Evolutionary conservation across 176 grass and related monocot species (phyloP).

Genomic region (Zoysia pacifica): DNA sequence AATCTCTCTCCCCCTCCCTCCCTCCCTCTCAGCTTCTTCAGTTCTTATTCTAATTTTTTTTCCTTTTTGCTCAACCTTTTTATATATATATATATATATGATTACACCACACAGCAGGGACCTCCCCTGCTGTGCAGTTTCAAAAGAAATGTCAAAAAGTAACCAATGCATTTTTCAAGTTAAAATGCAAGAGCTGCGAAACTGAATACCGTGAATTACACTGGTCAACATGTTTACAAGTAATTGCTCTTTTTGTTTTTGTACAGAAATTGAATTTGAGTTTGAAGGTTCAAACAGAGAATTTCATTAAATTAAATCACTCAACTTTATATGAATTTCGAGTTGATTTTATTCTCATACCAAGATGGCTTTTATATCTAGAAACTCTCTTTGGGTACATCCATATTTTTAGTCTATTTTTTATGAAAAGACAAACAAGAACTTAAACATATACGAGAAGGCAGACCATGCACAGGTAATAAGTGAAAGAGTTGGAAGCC

Average conservation of each 20-base stretch:
- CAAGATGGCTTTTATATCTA: neutral
- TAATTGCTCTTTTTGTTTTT: neutral
- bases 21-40: neutral
- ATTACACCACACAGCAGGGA: too few species aligned
- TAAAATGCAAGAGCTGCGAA: too few species aligned
- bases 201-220: too few species aligned
- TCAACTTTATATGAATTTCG: neutral
- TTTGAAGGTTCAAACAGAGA: too few species aligned
- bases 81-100: neutral
- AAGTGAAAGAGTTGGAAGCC: constrained; percentile 29
- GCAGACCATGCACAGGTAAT: neutral
- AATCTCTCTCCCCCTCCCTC: neutral
- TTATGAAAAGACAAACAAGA: constrained; percentile 1
- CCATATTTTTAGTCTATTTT: neutral
- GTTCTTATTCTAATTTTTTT: neutral
- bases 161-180: neutral
- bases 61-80: neutral
- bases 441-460: neutral
- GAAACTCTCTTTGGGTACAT: neutral
- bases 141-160: neutral
- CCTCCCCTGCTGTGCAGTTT: neutral
- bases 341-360: neutral
- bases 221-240: too few species aligned
- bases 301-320: neutral
- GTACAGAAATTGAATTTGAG: neutral